Percentiles rank a stretch among this genome's conserved stretches.
These are phyloP conservation scores for Boletus rubropictus DNA, from an alignment of 768 basidiomycete species.

Conservation along the genomic window DNA sequence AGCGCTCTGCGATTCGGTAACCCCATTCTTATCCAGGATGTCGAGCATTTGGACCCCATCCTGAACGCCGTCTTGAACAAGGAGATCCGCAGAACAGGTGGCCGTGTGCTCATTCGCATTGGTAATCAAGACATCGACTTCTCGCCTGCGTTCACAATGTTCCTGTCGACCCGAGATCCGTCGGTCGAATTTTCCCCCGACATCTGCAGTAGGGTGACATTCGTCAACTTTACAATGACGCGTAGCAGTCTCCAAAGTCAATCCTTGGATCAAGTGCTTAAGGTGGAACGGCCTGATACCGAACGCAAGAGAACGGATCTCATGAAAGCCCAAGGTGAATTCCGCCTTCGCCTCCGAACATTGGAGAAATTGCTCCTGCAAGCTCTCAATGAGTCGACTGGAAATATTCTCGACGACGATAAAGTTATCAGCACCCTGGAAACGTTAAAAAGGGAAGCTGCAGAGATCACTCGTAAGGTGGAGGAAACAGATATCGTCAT, in stretches of 20 bases:
- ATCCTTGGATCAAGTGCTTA: conserved; percentile 93
- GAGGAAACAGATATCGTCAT: conserved; percentile 95
- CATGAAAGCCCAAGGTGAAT: conserved; percentile 98
- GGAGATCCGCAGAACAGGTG: conserved; percentile 92
- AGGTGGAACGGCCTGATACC: conserved; percentile 94
- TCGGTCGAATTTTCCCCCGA: conserved; percentile 98
- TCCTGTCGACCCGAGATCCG: conserved; percentile 94
- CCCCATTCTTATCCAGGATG: conserved; percentile 94
- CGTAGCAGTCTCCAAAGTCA: conserved; percentile 97
- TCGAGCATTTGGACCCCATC: conserved; percentile 96
- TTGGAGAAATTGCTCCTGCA: conserved; percentile 90
- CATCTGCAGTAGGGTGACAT: conserved; percentile 94
- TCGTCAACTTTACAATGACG: conserved; percentile 98
- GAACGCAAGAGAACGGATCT: conserved; percentile 93
- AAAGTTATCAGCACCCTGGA: conserved; percentile 96
- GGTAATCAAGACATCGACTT: conserved; percentile 99
- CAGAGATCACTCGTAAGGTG: conserved; percentile 91
- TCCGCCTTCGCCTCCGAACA: conserved; percentile 85
- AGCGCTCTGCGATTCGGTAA: conserved; percentile 99
- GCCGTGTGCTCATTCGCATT: conserved; percentile 92
- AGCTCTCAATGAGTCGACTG: conserved; percentile 92
- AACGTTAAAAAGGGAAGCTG: conserved; percentile 92
- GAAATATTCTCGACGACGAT: conserved; percentile 98
- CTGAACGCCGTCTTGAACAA: conserved; percentile 96
- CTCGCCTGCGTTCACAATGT: conserved; percentile 99